Evolutionary conservation across 441 rosid genomes (phyloP), one percentile per base, ranked within the genome.

Genomic region (Adansonia grandidieri): DNA sequence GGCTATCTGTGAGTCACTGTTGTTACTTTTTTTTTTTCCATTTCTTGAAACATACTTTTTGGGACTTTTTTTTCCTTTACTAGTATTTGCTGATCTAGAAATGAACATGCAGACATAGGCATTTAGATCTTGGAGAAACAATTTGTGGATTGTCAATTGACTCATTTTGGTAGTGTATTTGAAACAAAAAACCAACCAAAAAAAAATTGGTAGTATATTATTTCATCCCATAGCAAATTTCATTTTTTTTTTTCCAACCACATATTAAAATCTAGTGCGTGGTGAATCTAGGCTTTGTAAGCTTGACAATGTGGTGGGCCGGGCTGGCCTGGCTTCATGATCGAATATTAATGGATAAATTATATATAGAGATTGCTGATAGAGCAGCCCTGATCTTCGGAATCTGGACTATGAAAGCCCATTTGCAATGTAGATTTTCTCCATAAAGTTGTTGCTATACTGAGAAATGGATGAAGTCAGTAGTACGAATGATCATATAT

Each of bases 1-100:
- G 40, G 1, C 65, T 9, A 44, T 57, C 66, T 57, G 76, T 72
- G 47, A 75, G 71, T 45, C 61, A 62, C 11, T 62, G 9, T 44
- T 11, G 24, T 47, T 62, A 53, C 15, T 53, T 14, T 2, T 53
- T 53, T 32, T 9, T 28, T n/a, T 24, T 37, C n/a, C 44, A 57
- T 60, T 32, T 10, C 19, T 75, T 58, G 66, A n/a, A 73, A 9
- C 24, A 37, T 58, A 9, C 14, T 19, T 19, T 17, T 19, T 42
- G 14, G 15, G 9, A 22, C 24, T 60, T 60, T 22, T 17, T 6
- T 32, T 6, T 10, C 8, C 24, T 44, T 19, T 44, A 19, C 32
- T 19, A 3, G 6, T 17, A 44, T 44, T 17, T 19, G 15, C 17
- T 15, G 6, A 63, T 65, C 17, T 42, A 42, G 50, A 65, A 42